Base-by-base conservation (phyloP, 257 asterid species). In the Anisodus tanguticus region DNA sequence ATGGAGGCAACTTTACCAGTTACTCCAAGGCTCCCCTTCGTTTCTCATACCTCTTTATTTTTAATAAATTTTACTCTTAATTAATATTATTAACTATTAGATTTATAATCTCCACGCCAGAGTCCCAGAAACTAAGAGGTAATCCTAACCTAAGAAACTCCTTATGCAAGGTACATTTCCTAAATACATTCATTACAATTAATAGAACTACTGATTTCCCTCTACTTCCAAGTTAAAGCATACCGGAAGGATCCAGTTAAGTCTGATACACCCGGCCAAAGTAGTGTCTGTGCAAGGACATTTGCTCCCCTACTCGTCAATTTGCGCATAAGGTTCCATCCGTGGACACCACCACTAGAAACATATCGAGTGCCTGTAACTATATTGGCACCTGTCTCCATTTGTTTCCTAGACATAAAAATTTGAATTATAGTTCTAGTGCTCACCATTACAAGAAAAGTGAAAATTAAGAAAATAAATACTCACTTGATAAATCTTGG, bases 181-280 rank as follows among this genome's bases (percentile, higher is more conserved):
- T 13, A 77, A 77, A 7, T 8, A 77, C 19, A 37, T 59, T 26
- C 63, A 13, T 15, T 26, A 53, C 81, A 53, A 31, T 51, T 76
- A 13, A 77, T 77, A 2, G 15, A 74, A 49, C 22, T 9, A 19
- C 60, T 6, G 43, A 22, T 76, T 51, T 76, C 26, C 49, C 64
- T 77, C 62, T 77, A 77, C 64, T 26, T 53, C 49, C 63, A 53
- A 26, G 60, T 13, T 22, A 77, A 82, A 45, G 37, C 43, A 83
- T 92, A 97, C 98, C 99, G 95, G 91, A 95, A 97, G 19, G 98
- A 97, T 83, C 99, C 99, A 83, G 99, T 97, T 82, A 97, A 90
- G 90, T 95, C 99, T 15, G 99, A 95, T 81, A 95, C 99, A 87
- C 99, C 98, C 19, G 98, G 99, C 99, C 99, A 95, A 82, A 97